Evolutionary conservation across 2,329 filamentous ascomycete genomes (phyloP).

Genomic region (Exophiala oligosperma): DNA sequence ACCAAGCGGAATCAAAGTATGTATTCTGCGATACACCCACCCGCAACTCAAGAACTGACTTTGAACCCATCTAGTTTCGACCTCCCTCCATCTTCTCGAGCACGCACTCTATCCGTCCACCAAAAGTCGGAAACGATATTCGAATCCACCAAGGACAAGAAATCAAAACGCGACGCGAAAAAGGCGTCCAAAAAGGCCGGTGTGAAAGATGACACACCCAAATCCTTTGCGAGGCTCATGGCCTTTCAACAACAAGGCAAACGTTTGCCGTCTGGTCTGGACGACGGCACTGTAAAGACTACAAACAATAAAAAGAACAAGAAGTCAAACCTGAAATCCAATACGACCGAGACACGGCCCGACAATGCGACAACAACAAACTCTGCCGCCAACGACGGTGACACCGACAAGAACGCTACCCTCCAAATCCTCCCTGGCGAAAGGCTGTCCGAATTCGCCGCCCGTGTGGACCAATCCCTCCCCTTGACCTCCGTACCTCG

Average conservation of each 20-base stretch:
- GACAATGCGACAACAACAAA: neutral
- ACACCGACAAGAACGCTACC: slow-evolving; percentile 26
- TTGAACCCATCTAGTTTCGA: slow-evolving; percentile 44
- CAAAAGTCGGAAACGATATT: slow-evolving; percentile 40
- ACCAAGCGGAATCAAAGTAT: slow-evolving; percentile 48
- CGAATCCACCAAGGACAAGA: slow-evolving; percentile 35
- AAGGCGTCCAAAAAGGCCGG: slow-evolving; percentile 37
- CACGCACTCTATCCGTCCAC: slow-evolving; percentile 53
- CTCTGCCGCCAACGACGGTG: slow-evolving; percentile 24
- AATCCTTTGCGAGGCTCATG: slow-evolving; percentile 85
- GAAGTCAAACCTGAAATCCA: slow-evolving; percentile 2
- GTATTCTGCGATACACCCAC: slow-evolving; percentile 36
- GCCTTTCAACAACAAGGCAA: slow-evolving; percentile 64
- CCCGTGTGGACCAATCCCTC: slow-evolving; percentile 80
- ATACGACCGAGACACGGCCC: slow-evolving; percentile 8
- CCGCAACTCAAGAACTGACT: slow-evolving; percentile 33
- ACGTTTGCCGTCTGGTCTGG: slow-evolving; percentile 63
- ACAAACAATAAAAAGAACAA: slow-evolving; percentile 31
- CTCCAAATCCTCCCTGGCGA: slow-evolving; percentile 78
- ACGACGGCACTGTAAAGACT: slow-evolving; percentile 57
- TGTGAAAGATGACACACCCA: slow-evolving; percentile 74
- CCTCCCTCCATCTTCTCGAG: slow-evolving; percentile 61
- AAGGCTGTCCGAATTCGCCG: slow-evolving; percentile 74
- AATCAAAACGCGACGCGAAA: slow-evolving; percentile 27
- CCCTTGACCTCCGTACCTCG: slow-evolving; percentile 71